Conservation (phyloP, 169 alveolate genomes). For the Cryptosporidium muris region DNA sequence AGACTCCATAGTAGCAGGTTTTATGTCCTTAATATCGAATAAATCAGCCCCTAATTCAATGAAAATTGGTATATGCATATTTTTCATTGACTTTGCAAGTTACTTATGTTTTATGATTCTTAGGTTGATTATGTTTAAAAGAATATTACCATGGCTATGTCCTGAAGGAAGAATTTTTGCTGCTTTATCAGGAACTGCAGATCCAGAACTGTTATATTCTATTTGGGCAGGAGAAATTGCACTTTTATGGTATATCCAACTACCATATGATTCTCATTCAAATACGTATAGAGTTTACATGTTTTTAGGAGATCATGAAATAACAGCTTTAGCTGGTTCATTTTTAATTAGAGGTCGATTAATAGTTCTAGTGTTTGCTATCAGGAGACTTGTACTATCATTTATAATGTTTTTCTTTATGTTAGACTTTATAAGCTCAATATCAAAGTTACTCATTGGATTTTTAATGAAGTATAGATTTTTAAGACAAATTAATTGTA, state of each 20-base stretch:
- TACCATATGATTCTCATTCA: slow-evolving; percentile 5
- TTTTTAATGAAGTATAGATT: slow-evolving; percentile 46
- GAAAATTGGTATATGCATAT: slow-evolving; percentile 14
- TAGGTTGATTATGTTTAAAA: slow-evolving; percentile 37
- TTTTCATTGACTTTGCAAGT: slow-evolving; percentile 51
- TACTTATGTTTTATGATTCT: slow-evolving; percentile 33
- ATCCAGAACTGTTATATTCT: slow-evolving; percentile 55
- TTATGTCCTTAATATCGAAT: slow-evolving; percentile 15
- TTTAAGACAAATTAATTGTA: slow-evolving; percentile 57
- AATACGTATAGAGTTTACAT: slow-evolving; percentile 17
- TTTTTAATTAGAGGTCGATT: slow-evolving; percentile 29
- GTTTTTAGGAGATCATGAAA: not conserved
- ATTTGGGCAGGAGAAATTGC: slow-evolving; percentile 55
- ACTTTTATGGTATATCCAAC: slow-evolving; percentile 47
- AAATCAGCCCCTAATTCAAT: slow-evolving; percentile 3
- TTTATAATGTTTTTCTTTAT: slow-evolving; percentile 62
- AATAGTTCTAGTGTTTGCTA: slow-evolving; percentile 50
- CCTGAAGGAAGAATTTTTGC: slow-evolving; percentile 71
- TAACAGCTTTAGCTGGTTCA: slow-evolving; percentile 1
- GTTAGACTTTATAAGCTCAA: slow-evolving; percentile 61
- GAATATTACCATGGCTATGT: slow-evolving; percentile 54
- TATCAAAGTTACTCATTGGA: slow-evolving; percentile 44
- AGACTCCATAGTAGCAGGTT: slow-evolving; percentile 21
- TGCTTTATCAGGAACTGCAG: slow-evolving; percentile 70
- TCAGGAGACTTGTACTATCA: slow-evolving; percentile 52